Evolutionary conservation across 2,329 filamentous ascomycete species (phyloP).

Genomic region (Ophiostoma sp.): DNA sequence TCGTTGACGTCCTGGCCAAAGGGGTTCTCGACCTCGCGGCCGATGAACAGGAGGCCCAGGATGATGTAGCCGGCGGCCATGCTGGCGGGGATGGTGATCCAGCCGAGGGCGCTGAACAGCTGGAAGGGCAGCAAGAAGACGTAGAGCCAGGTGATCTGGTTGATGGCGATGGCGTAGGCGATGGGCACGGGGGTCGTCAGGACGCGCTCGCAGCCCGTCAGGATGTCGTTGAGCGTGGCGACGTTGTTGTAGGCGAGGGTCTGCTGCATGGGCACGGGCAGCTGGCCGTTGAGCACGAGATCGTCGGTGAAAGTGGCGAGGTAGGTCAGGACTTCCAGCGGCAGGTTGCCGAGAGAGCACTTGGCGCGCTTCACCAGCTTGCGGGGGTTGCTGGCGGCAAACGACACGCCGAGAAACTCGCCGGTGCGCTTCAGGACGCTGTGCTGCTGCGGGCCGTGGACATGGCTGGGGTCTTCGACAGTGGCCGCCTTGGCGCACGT

Average conservation of each 20-base stretch:
- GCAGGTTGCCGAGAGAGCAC: conserved; percentile 64
- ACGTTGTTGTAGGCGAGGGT: conserved; percentile 42
- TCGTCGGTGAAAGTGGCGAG: conserved; percentile 58
- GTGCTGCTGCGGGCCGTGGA: conserved; percentile 31
- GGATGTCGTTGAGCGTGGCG: conserved; percentile 56
- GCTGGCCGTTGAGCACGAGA: conserved; percentile 45
- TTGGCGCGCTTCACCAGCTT: conserved; percentile 62
- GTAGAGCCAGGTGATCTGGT: conserved; percentile 72
- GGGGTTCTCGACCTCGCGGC: conserved; percentile 63
- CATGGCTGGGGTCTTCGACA: conserved; percentile 35
- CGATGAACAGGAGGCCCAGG: conserved; percentile 60
- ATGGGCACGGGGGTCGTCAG: conserved; percentile 66
- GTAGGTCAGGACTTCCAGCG: conserved; percentile 66
- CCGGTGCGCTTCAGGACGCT: conserved; percentile 50
- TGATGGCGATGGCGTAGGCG: conserved; percentile 68
- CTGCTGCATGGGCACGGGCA: conserved; percentile 46
- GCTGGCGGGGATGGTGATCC: conserved; percentile 65
- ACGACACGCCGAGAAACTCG: conserved; percentile 61
- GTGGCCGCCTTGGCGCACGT: conserved; percentile 54
- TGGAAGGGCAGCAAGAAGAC: conserved; percentile 68
- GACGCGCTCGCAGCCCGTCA: conserved; percentile 63
- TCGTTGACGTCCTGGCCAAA: conserved; percentile 66
- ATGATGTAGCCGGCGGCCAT: conserved; percentile 66
- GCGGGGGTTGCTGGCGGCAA: conserved; percentile 63
- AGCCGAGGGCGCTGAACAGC: conserved; percentile 52